Evolutionary conservation across 1,284 basidiomycete genomes (phyloP).

Genomic region (Boletellus deceptivus): DNA sequence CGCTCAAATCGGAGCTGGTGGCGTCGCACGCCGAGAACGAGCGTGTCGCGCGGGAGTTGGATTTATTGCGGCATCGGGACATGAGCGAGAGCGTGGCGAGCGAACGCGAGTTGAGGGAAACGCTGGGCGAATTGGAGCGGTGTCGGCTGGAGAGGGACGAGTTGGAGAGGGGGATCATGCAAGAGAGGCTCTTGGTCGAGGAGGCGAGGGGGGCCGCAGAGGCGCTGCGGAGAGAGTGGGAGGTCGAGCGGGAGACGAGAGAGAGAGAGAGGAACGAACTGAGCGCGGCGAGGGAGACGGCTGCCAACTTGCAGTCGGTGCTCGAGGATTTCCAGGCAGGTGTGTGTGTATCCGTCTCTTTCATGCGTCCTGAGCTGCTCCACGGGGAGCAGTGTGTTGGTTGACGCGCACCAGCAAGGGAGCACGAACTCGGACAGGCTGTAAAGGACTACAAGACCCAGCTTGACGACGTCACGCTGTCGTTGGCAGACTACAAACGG

Average conservation of each 20-base stretch:
- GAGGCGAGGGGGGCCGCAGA: constrained; percentile 59
- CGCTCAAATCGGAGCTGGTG: constrained; percentile 76
- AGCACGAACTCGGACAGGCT: constrained; percentile 74
- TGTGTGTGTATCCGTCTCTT: constrained; percentile 37
- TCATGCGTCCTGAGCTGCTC: too few relatives aligned
- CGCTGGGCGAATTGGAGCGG: constrained; percentile 80
- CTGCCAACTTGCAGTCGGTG: constrained; percentile 86
- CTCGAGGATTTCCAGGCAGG: constrained; percentile 93
- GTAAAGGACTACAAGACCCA: constrained; percentile 81
- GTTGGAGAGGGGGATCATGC: constrained; percentile 77
- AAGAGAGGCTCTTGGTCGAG: constrained; percentile 74
- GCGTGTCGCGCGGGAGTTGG: constrained; percentile 66
- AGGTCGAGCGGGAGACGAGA: constrained; percentile 58
- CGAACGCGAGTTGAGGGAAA: constrained; percentile 80
- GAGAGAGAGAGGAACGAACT: constrained; percentile 56
- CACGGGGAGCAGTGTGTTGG: background rate
- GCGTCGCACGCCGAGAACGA: constrained; percentile 72
- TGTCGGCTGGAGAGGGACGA: constrained; percentile 84
- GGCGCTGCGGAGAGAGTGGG: constrained; percentile 62
- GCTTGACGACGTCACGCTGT: constrained; percentile 66
- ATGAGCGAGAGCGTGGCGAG: constrained; percentile 69
- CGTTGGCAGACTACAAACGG: constrained; percentile 82
- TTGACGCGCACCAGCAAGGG: constrained; percentile 44
- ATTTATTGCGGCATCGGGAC: constrained; percentile 59
- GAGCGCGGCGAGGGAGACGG: constrained; percentile 72